Evolutionary conservation across 306 rosid genomes (phyloP), one percentile per base, ranked within the genome.

Genomic region (Quercus aquifolioides): DNA sequence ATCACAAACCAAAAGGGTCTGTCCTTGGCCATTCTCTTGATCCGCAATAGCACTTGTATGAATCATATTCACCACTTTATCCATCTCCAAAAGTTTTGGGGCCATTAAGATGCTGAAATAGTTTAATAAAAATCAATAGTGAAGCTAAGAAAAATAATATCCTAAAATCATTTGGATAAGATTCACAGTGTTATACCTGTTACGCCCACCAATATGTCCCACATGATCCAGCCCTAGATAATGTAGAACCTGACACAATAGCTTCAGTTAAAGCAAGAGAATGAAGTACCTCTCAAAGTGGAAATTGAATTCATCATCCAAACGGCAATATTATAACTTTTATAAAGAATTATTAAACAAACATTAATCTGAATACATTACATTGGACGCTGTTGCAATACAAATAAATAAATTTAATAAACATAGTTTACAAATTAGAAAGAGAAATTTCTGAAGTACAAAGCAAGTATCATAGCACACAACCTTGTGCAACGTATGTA

Each of bases 201-300:
- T 91, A 74, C 97, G 92, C 64, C 99, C 99, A 81, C 99, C 99
- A 83, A 84, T 85, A 84, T 94, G 99, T 74, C 99, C 99, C 74
- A 92, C 95, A 83, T 94, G 99, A 87, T 94, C 99, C 91, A 94
- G 85, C 73, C 97, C 99, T 87, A 94, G 89, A 85, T 91, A 94
- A 91, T 94, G 99, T 84, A 94, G 97, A 87, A 94, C 91, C 99
- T 94, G 90, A 87, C 91, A 87, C 73, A 67, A 74, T 69, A 82
- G 79, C 84, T 76, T 83, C 81, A 82, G 89, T 88, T 76, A 85
- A 79, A 78, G 74, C 65, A 49, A 51, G 73, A 54, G 56, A 26
- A 76, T 72, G 38, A 23, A 35, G 60, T 67, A 67, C 25, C 2
- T 9, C 20, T 9, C 52, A 3, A 67, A 35, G 5, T 33, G 17